A percentile compares a stretch with the other conserved stretches of the same genome.
Conservation (phyloP, 257 asterid species). For the Striga asiatica region DNA sequence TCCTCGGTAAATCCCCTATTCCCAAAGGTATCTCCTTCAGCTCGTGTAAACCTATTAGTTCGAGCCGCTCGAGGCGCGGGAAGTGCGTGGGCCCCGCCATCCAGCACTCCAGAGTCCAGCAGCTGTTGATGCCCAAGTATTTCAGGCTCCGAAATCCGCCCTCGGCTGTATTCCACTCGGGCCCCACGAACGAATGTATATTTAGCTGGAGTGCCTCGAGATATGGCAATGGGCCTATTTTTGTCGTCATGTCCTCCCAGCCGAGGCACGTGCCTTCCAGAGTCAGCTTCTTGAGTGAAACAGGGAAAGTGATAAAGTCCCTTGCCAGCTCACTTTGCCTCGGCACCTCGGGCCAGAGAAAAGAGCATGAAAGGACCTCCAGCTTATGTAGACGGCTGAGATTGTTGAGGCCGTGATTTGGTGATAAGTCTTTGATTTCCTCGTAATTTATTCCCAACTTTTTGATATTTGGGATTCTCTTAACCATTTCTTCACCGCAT, state of each 20-base stretch:
- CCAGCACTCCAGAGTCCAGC: not conserved
- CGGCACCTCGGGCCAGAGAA: no score
- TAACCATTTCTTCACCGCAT: not conserved
- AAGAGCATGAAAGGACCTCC: not conserved
- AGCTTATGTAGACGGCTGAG: not conserved
- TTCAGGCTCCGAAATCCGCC: not conserved
- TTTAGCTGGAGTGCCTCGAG: not conserved
- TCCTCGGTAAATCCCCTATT: no score
- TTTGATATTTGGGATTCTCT: not conserved
- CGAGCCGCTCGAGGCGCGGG: not conserved
- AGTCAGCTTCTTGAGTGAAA: not conserved
- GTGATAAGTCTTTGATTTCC: not conserved
- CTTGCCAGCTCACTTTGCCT: no score
- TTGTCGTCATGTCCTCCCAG: not conserved
- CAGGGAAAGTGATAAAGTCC: no score
- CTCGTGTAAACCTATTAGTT: no score
- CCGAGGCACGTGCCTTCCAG: not conserved
- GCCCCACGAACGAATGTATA: not conserved
- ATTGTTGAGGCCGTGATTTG: not conserved
- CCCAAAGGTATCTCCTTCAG: no score
- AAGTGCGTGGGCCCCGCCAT: not conserved
- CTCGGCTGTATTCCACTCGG: not conserved
- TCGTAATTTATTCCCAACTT: not conserved
- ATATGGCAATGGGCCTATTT: not conserved
- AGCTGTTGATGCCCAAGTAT: not conserved